Base-by-base conservation (phyloP, 345 rosid species). In the Erodium maritimum region DNA sequence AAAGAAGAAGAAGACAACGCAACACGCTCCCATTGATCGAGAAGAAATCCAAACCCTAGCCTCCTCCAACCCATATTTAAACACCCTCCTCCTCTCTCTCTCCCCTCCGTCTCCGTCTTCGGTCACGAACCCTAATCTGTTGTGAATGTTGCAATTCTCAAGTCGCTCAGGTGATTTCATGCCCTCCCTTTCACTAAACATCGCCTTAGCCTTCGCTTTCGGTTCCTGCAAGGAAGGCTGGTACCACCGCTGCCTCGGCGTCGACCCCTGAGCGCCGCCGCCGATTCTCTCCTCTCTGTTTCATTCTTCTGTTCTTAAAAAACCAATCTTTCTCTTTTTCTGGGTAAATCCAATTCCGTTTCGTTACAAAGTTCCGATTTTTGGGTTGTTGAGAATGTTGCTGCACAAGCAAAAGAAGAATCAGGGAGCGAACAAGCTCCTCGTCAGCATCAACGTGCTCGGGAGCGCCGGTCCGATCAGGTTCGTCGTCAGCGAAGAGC, bases 151-250 rank as follows among this genome's bases (percentile, higher is more conserved):
- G 87, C 95, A 90, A 84, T 81, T 72, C 77, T 75, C 65, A 73
- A 72, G 67, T 51, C 67, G 68, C 65, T 58, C 58, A 33, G 61
- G 48, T 61, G 69, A n/a, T 73, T 83, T 70, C 82, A 76, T 76
- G 97, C 97, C 83, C 95, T 78, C 88, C 91, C 91, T 74, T 67
- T 61, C 71, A 95, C 95, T 80, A 96, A 82, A 93, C 88, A 68
- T 70, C 71, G 58, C 71, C 68, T 29, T 11, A 6, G 80, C 79
- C 72, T 93, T 83, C 68, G 75, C 95, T 20, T 93, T 90, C 74
- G 99, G 90, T n/a, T 90, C 99, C 55, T 90, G 99, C 93, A 94
- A 87, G 73, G 87, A 85, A 72, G 96, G 88, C 87, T 94, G 99
- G 99, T 94, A 90, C 91, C 85, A 75, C 55, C 97, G 96, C 86